A percentile compares a stretch with the other conserved stretches of the same genome.
phyloP scores from a whole-genome alignment of 164 flowering plant species.

The Vitis rupestris region DNA sequence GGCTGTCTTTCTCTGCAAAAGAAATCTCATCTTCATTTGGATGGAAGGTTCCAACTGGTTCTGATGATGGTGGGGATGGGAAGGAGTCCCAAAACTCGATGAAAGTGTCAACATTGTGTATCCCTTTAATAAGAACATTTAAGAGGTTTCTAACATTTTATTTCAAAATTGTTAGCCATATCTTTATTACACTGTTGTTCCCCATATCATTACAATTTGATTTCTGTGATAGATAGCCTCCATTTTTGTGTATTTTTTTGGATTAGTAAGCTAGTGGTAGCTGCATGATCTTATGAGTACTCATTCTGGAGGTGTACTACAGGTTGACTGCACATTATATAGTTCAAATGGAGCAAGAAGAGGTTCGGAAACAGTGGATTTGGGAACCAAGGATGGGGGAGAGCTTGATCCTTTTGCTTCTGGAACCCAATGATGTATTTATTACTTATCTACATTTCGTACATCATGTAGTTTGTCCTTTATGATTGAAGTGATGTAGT shows the following conservation, averaged over 20 bases:
- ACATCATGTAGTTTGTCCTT: neutral
- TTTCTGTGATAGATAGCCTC: constrained; percentile 1
- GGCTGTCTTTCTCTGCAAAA: constrained; percentile 58
- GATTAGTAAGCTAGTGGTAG: neutral
- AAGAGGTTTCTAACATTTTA: constrained; percentile 50
- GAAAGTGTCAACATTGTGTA: constrained; percentile 49
- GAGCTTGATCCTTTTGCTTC: constrained; percentile 79
- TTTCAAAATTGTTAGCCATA: neutral
- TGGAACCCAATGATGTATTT: constrained; percentile 82
- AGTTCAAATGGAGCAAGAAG: constrained; percentile 55
- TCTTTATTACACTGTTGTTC: neutral
- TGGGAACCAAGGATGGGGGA: constrained; percentile 94
- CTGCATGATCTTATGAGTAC: neutral
- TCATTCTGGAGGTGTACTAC: constrained; percentile 23
- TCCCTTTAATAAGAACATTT: constrained; percentile 60
- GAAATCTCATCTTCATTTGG: constrained; percentile 54
- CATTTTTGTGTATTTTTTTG: neutral
- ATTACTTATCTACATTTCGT: neutral
- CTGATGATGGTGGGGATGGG: constrained; percentile 84
- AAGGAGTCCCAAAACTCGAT: constrained; percentile 67
- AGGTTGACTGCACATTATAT: constrained; percentile 75
- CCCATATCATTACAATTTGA: neutral
- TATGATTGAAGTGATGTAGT: neutral
- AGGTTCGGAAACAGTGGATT: constrained; percentile 75
- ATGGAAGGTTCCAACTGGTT: constrained; percentile 87